A percentile compares a stretch with the other conserved stretches of the same genome.
Conservation (phyloP, 352 stramenopile genomes). For the Discostella stelligera region DNA sequence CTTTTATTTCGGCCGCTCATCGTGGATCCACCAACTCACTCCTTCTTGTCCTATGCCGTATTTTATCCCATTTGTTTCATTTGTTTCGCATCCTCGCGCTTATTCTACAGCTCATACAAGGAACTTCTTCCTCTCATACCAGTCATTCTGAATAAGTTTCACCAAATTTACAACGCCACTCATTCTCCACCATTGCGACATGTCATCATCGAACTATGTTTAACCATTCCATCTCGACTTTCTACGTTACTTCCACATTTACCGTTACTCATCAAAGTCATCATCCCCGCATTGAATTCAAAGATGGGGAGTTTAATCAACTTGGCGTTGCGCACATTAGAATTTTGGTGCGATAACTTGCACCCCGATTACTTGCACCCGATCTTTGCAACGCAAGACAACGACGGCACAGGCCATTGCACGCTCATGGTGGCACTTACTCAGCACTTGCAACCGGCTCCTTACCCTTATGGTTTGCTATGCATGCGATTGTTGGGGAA, state of each 20-base stretch:
- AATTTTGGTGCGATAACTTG: slow-evolving; percentile 99
- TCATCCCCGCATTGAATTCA: slow-evolving; percentile 91
- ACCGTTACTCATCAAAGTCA: slow-evolving; percentile 92
- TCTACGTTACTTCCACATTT: slow-evolving; percentile 96
- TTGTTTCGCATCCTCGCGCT: too few species aligned
- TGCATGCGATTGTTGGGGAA: slow-evolving; percentile 89
- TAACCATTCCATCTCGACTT: slow-evolving; percentile 94
- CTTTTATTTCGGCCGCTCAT: slow-evolving; percentile 15
- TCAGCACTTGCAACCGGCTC: slow-evolving; percentile 91
- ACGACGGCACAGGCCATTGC: slow-evolving; percentile 75
- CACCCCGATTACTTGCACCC: slow-evolving; percentile 93
- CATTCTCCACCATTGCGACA: slow-evolving; percentile 87
- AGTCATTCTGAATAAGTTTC: slow-evolving; percentile 90
- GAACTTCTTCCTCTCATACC: slow-evolving; percentile 93
- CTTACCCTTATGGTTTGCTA: slow-evolving; percentile 94
- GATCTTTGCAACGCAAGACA: slow-evolving; percentile 66
- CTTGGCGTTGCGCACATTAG: slow-evolving; percentile 86
- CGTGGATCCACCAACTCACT: too few species aligned
- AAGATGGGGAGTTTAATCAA: slow-evolving; percentile 91
- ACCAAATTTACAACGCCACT: slow-evolving; percentile 90
- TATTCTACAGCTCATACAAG: slow-evolving; percentile 87
- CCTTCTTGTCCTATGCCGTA: not conserved
- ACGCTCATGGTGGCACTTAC: slow-evolving; percentile 95
- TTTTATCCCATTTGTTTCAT: not conserved
- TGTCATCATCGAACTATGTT: slow-evolving; percentile 92